Evolutionary conservation across 805 yeast species (phyloP).

Genomic region (Schwanniomyces occidentalis): DNA sequence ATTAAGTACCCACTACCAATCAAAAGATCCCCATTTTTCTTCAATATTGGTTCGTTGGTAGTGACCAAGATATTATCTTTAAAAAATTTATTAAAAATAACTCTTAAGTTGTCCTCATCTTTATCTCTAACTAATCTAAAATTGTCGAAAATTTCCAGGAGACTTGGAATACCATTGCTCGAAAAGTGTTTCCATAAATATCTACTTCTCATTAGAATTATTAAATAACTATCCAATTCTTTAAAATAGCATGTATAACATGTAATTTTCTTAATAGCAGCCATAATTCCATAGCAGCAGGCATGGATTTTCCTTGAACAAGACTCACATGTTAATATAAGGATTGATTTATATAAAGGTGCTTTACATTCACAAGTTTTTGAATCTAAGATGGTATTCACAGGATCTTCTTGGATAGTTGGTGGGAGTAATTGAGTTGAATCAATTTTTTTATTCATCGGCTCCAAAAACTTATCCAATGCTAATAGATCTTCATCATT

Average conservation of each 20-base stretch:
- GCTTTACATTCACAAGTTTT: slow-evolving; percentile 26
- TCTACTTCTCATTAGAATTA: slow-evolving; percentile 34
- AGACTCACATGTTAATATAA: slow-evolving; percentile 20
- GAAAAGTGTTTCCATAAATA: slow-evolving; percentile 28
- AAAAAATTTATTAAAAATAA: slow-evolving; percentile 13
- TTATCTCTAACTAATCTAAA: slow-evolving; percentile 8
- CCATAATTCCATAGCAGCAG: slow-evolving; percentile 30
- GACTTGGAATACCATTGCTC: slow-evolving; percentile 18
- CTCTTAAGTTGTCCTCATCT: slow-evolving; percentile 5
- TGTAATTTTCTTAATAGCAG: slow-evolving; percentile 7
- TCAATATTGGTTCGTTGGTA: slow-evolving; percentile 6
- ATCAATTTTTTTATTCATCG: slow-evolving; percentile 15
- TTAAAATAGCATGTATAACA: slow-evolving; percentile 21
- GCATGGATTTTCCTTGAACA: slow-evolving; percentile 34
- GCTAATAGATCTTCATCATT: slow-evolving; percentile 4
- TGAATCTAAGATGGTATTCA: background rate
- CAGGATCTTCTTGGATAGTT: slow-evolving; percentile 6
- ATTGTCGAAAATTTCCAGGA: slow-evolving; percentile 11
- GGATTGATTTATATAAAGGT: slow-evolving; percentile 10
- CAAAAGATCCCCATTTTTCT: slow-evolving; percentile 4
- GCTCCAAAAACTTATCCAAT: slow-evolving; percentile 25
- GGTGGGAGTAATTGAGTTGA: slow-evolving; percentile 29
- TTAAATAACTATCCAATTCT: slow-evolving; percentile 16
- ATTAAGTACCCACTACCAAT: slow-evolving; percentile 10
- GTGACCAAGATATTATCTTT: slow-evolving; percentile 11